Evolutionary conservation across 805 yeast genomes (phyloP), one percentile per base, ranked within the genome.

Genomic region (Suhomyces xylopsoci): DNA sequence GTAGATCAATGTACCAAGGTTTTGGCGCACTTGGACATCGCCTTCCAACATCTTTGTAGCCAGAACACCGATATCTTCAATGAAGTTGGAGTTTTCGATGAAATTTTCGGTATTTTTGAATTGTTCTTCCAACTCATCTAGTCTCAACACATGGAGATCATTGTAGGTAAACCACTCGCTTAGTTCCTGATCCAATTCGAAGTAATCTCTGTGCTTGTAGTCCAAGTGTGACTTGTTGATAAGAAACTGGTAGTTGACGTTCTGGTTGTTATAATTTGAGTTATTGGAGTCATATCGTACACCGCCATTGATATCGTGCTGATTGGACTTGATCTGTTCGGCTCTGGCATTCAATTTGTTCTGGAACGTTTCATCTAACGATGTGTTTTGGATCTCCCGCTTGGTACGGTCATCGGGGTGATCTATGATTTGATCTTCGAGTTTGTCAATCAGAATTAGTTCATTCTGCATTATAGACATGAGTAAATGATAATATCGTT

Each of bases 381-480:
- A 61, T 8, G 60, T 57, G n/a, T 66, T 70, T 7, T 57, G 56
- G 14, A 71, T 57, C 20, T 70, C 70, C 36, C 63, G 57, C 46
- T 63, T 57, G 8, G 76, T 66, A 22, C 58, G 50, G 3, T 70
- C 69, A 51, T 72, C 74, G 0, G 78, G 77, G 54, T 74, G 72
- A 53, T 76, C 78, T n/a, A 73, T 74, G 49, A 73, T 69, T 55
- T 72, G 75, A 53, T 77, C 82, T 49, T 79, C 82, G 44, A 79
- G 70, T 53, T 74, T 70, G 54, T 78, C 81, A 20, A 74, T 74
- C 66, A 76, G 71, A 7, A 63, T 53, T 30, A 57, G 66, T 26
- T 64, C 67, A 20, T 63, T 63, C 42, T 64, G 52, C 54, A 54
- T 53, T 22, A 22, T 48, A 30, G 50, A 42, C 30, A 42, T n/a